A percentile compares a stretch with the other conserved stretches of the same genome.
phyloP scores from a whole-genome alignment of 192 early-diverging fungal genomes.

The Coemansia sp. region DNA sequence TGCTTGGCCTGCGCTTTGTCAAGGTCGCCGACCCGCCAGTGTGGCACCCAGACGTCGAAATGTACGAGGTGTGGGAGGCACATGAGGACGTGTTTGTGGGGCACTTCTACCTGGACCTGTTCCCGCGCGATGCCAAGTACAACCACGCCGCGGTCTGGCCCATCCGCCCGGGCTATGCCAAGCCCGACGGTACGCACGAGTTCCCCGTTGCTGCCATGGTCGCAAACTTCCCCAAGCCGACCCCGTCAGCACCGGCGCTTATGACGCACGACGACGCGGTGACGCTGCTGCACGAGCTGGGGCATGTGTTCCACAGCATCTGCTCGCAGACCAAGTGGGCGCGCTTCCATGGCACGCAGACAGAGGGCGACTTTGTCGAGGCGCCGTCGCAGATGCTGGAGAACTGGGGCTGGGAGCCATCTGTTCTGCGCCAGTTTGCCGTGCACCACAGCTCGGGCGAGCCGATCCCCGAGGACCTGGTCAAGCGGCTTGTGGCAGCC shows the following conservation, averaged over 20 bases:
- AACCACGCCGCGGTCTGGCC: slow-evolving; percentile 83
- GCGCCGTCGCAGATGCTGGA: slow-evolving; percentile 90
- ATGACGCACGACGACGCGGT: slow-evolving; percentile 80
- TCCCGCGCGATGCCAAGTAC: slow-evolving; percentile 73
- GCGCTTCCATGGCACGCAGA: slow-evolving; percentile 74
- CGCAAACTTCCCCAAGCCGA: slow-evolving; percentile 69
- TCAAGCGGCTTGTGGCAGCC: slow-evolving; percentile 67
- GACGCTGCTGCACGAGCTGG: slow-evolving; percentile 88
- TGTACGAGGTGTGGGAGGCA: slow-evolving; percentile 77
- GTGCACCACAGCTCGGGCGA: slow-evolving; percentile 73
- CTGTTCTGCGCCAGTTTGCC: slow-evolving; percentile 59
- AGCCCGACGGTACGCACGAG: slow-evolving; percentile 58
- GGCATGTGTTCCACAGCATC: slow-evolving; percentile 65
- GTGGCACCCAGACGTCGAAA: slow-evolving; percentile 82
- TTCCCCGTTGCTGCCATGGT: slow-evolving; percentile 76
- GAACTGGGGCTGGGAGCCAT: slow-evolving; percentile 76
- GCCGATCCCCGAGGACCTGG: slow-evolving; percentile 70
- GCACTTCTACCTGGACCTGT: slow-evolving; percentile 77
- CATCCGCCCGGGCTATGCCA: slow-evolving; percentile 66
- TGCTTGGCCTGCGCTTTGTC: slow-evolving; percentile 70
- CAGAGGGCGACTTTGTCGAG: slow-evolving; percentile 87
- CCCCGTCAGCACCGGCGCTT: slow-evolving; percentile 67
- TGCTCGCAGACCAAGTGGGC: slow-evolving; percentile 76
- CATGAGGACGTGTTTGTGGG: slow-evolving; percentile 63
- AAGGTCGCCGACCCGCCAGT: slow-evolving; percentile 61